Evolutionary conservation across 2,329 filamentous ascomycete species (phyloP).

Genomic region (Fonsecaea multimorphosa): DNA sequence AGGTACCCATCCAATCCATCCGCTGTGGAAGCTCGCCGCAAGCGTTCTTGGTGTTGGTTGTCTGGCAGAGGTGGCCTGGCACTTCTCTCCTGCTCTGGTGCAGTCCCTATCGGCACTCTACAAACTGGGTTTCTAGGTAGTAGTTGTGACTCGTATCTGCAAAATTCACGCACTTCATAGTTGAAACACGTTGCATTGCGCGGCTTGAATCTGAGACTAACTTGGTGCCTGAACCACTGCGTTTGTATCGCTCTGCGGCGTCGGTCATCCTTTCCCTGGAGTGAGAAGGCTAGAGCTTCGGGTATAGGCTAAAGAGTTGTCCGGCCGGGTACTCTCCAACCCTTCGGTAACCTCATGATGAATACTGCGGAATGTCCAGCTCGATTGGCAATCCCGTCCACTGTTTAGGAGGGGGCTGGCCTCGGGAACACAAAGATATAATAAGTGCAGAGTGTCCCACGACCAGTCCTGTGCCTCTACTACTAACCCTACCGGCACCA

Average conservation of each 20-base stretch:
- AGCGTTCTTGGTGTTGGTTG: background rate
- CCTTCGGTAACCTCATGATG: background rate
- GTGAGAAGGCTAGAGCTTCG: background rate
- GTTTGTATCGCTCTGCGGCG: background rate
- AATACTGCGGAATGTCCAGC: background rate
- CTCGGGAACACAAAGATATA: background rate
- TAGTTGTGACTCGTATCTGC: background rate
- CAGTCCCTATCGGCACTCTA: constrained; percentile 40
- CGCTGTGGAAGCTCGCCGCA: constrained; percentile 12
- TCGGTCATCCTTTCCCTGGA: background rate
- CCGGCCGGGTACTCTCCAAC: background rate
- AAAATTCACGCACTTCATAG: background rate
- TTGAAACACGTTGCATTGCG: background rate
- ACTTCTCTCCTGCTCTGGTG: background rate
- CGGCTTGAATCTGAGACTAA: background rate
- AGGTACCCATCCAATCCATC: constrained; percentile 8
- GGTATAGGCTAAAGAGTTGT: background rate
- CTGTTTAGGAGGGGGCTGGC: background rate
- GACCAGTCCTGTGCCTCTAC: no score
- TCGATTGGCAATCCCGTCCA: background rate
- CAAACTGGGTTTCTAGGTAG: background rate
- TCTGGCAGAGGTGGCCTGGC: background rate
- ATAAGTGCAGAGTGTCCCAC: background rate
- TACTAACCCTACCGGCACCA: background rate
- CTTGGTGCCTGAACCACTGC: background rate